Evolutionary conservation across 1,284 basidiomycete species (phyloP).

Genomic region (Tylopilus orsonianus): DNA sequence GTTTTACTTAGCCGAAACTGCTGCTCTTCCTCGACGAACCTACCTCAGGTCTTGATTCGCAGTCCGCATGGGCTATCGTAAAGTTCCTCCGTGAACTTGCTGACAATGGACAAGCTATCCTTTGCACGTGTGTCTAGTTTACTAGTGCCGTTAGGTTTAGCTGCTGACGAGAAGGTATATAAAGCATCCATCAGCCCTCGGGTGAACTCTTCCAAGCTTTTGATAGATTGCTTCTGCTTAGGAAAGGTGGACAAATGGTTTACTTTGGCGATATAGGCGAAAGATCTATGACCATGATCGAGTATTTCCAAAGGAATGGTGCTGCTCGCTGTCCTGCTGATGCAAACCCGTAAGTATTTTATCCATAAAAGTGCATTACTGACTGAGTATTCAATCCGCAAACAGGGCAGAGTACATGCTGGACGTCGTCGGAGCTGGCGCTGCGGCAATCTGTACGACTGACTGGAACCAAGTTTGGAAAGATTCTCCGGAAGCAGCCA

Average conservation of each 20-base stretch:
- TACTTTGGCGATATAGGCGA: conserved; percentile 76
- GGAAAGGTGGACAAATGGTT: conserved; percentile 68
- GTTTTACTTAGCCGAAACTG: conserved; percentile 52
- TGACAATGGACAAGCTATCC: conserved; percentile 69
- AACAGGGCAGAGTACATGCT: conserved; percentile 65
- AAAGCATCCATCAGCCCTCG: conserved; percentile 47
- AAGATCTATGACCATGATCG: conserved; percentile 53
- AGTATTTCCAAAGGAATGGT: conserved; percentile 68
- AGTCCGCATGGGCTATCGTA: conserved; percentile 85
- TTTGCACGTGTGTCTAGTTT: conserved; percentile 62
- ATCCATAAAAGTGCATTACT: background rate
- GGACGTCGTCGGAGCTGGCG: conserved; percentile 66
- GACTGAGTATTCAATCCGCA: background rate
- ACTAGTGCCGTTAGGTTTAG: conserved; percentile 14
- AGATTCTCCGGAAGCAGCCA: conserved; percentile 36
- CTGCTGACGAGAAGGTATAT: background rate
- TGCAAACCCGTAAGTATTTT: conserved; percentile 40
- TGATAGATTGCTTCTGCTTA: conserved; percentile 56
- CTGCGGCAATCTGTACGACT: conserved; percentile 41
- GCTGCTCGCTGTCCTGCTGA: conserved; percentile 41
- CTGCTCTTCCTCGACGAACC: conserved; percentile 84
- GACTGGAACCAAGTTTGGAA: conserved; percentile 50
- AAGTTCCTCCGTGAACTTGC: conserved; percentile 76
- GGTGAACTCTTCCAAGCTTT: conserved; percentile 70
- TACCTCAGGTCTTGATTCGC: conserved; percentile 86